Base-by-base conservation (phyloP, 1,139 yeast genomes). In the Debaryomyces sp. region DNA sequence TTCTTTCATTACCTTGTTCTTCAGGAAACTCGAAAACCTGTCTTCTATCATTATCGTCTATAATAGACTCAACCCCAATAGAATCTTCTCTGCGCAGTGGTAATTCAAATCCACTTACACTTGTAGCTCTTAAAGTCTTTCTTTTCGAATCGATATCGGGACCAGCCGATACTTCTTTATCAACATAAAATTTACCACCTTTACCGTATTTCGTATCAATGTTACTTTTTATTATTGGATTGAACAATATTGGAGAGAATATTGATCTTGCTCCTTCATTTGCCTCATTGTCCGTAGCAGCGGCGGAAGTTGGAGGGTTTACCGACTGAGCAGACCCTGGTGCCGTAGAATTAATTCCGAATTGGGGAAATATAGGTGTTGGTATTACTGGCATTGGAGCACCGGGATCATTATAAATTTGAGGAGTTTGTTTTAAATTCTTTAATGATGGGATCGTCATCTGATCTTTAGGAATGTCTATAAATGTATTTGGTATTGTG, bases 141-240 rank as follows among this genome's bases (percentile, higher is more conserved):
- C 56, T 60, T 43, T 61, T 61, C 42, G 57, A 49, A 34, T 61
- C 68, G 21, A 52, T 42, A 41, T 64, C 73, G 1, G 62, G 61
- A 15, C 62, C 68, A 7, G 27, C 36, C 2, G 70, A 55, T 4
- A 61, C 52, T 22, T 75, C 78, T 45, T 71, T 67, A 6, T 68
- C 66, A 7, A 85, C 89, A 60, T 84, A 89, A 59, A 87, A 90
- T 59, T 89, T 87, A 2, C 97, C 97, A 6, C 97, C 97, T 57
- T 81, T 80, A 6, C 89, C 87, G 58, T 90, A 90, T 59, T 90
- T 90, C 48, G 88, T 84, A 62, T 90, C 96, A 24, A 90, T 85
- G 51, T 82, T 84, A 45, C 82, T 81, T 52, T 84, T 84, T 45
- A 89, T 89, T 32, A 85, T 79, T 0, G 96, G 95, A 57, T 89